phyloP scores from a whole-genome alignment of 352 stramenopile genomes.

The Globisporangium orthogonon region DNA sequence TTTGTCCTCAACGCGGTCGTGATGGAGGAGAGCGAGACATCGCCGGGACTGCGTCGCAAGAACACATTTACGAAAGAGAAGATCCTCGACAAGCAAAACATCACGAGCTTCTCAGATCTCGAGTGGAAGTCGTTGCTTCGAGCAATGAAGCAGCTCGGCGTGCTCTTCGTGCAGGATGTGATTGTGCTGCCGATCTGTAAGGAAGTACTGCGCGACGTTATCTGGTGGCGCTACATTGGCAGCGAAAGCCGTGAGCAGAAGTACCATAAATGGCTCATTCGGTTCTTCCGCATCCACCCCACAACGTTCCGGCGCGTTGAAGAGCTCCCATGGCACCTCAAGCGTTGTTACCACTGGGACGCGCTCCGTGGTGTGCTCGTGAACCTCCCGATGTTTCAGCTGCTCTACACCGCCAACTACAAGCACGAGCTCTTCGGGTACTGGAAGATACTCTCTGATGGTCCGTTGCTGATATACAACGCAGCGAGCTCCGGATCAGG shows the following conservation, averaged over 20 bases:
- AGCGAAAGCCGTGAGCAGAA: constrained; percentile 58
- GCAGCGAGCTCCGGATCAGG: no score
- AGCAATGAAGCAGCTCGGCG: constrained; percentile 58
- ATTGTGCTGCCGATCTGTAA: constrained; percentile 86
- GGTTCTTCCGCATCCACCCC: constrained; percentile 77
- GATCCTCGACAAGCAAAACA: constrained; percentile 18
- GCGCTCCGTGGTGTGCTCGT: constrained; percentile 84
- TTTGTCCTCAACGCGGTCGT: constrained; percentile 66
- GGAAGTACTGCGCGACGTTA: constrained; percentile 80
- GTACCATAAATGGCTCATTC: constrained; percentile 82
- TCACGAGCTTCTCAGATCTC: constrained; percentile 53
- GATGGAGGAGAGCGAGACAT: constrained; percentile 34
- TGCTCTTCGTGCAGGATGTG: constrained; percentile 82
- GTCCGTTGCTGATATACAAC: constrained; percentile 49
- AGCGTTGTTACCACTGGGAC: constrained; percentile 86
- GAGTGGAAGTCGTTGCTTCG: constrained; percentile 71
- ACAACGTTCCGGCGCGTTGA: constrained; percentile 77
- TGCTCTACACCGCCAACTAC: constrained; percentile 87
- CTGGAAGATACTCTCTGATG: constrained; percentile 83
- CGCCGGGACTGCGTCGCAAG: constrained; percentile 26
- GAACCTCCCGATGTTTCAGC: constrained; percentile 89
- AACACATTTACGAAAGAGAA: constrained; percentile 23
- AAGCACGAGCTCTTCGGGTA: constrained; percentile 90
- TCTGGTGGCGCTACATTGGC: constrained; percentile 85
- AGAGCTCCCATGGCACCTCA: constrained; percentile 91